Base-by-base conservation (phyloP, 164 flowering plant species). In the Sextonia rubra region DNA sequence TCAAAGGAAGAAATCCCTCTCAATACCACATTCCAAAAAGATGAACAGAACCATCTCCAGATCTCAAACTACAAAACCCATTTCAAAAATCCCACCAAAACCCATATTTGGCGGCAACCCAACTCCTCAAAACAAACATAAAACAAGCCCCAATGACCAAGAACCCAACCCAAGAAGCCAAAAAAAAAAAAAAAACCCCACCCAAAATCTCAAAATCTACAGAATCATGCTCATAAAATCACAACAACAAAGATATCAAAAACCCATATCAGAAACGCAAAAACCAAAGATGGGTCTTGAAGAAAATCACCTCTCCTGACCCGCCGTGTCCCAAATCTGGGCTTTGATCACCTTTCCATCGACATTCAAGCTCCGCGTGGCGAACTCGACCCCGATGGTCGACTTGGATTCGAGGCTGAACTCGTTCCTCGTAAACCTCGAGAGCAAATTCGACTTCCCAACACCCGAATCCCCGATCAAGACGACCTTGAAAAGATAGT, bases 371-470 rank as follows among this genome's bases (percentile, higher is more conserved):
- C 84, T 86, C 62, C 83, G 72, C 23, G 91, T 88, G 25, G 91
- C 89, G 71, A 88, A 88, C 82, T 87, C 91, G 22, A 87, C 91
- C 1, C 91, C 91, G 47, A 87, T 87, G 32, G 89, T 87, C 37
- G 91, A 87, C 79, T 87, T 86, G 73, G 91, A 87, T 77, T 87
- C 91, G 30, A 87, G 84, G 75, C 82, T 87, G 79, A 87, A 87
- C 82, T 87, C 91, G 72, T 87, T 87, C 76, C 80, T 81, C 20
- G 89, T 87, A 75, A 86, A 87, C 76, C 91, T 82, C 8, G 91
- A 87, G 8, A 87, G 81, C 61, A 87, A 76, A 74, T 87, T 87
- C 64, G 90, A 87, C 72, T 87, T 87, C 2, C 88, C 88, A 9
- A 87, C 88, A 3, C 90, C 90, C 1, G 90, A 86, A 74, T 87